Base-by-base conservation (phyloP, 2,329 filamentous ascomycete genomes). In the Paecilomyces fulvus region DNA sequence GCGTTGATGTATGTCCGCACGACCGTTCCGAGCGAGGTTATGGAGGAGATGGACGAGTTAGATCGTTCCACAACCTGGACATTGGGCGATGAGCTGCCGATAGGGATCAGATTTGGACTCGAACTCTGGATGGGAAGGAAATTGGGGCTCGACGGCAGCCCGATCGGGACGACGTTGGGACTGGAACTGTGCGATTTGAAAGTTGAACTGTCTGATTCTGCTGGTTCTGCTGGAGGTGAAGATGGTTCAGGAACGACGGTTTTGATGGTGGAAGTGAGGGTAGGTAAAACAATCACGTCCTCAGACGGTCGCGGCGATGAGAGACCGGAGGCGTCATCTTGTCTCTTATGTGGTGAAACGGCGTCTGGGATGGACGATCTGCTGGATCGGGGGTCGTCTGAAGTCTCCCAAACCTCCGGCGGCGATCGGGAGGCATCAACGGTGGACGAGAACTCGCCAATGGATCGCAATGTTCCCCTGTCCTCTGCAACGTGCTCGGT, bases 11-110 rank as follows among this genome's bases (percentile, higher is more conserved):
- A 53, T 12, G 51, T 62, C 55, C 72, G 66, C 52, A 74, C 73
- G 3, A 73, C 73, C 6, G 73, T 76, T 52, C 73, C 73, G 54
- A 72, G 56, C 0, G 73, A 74, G 50, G 71, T 73, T 49, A 71
- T 67, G 11, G 73, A 75, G 4, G 72, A 73, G 14, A 74, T 59
- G 8, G 60, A 57, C 1, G 73, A 75, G 49, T 75, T 71, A 0
- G 73, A 72, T 17, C 67, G 66, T 2, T 65, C 65, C 10, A 65
- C 67, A 4, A 68, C 65, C n/a, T 43, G 37, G 3, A 69, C 63
- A 55, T 65, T 70, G 1, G 69, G 70, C 4, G 66, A 67, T 1
- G 68, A 61, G 23, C 59, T 60, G 43, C 65, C 64, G 51, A 66
- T 59, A 46, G 67, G 65, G 53, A 75, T 58, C 57, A 75, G 63